A percentile compares a stretch with the other conserved stretches of the same genome.
Evolutionary conservation across 2,329 filamentous ascomycete genomes (phyloP).

Genomic region (Aureobasidium subglaciale): DNA sequence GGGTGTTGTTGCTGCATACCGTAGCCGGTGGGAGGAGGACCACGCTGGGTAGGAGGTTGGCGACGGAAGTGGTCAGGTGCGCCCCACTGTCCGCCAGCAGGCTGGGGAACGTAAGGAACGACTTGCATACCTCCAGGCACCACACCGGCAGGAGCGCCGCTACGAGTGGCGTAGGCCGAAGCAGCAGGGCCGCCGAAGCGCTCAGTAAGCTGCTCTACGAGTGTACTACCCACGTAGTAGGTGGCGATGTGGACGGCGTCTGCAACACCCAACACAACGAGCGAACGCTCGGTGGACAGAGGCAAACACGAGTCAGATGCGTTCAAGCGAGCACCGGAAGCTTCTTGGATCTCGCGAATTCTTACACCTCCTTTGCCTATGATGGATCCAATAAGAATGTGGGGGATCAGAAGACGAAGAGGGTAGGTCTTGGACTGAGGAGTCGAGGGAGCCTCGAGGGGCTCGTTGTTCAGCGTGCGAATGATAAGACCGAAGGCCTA

Average conservation of each 20-base stretch:
- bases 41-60: conserved; percentile 68
- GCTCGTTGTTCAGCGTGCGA: conserved; percentile 95
- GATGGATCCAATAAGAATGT: conserved; percentile 96
- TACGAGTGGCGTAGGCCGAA: conserved; percentile 94
- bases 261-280: conserved; percentile 94
- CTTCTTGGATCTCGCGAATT: conserved; percentile 97
- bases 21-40: conserved; percentile 52
- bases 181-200: conserved; percentile 91
- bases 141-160: conserved; percentile 84
- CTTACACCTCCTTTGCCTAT: conserved; percentile 95
- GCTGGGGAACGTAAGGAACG: conserved; percentile 93
- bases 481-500: conserved; percentile 97
- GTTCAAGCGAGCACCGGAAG: conserved; percentile 90
- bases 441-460: conserved; percentile 77
- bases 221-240: conserved; percentile 97
- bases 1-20: conserved; percentile 60
- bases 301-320: conserved; percentile 92
- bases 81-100: conserved; percentile 85
- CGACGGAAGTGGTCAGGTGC: conserved; percentile 80
- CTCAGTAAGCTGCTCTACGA: conserved; percentile 94
- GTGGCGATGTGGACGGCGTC: conserved; percentile 98
- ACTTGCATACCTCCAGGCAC: conserved; percentile 98
- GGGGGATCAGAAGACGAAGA: conserved; percentile 86
- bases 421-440: conserved; percentile 96
- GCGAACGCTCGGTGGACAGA: conserved; percentile 90